Conservation (phyloP, 495 filamentous ascomycete genomes). For the Margaritispora aquatica region DNA sequence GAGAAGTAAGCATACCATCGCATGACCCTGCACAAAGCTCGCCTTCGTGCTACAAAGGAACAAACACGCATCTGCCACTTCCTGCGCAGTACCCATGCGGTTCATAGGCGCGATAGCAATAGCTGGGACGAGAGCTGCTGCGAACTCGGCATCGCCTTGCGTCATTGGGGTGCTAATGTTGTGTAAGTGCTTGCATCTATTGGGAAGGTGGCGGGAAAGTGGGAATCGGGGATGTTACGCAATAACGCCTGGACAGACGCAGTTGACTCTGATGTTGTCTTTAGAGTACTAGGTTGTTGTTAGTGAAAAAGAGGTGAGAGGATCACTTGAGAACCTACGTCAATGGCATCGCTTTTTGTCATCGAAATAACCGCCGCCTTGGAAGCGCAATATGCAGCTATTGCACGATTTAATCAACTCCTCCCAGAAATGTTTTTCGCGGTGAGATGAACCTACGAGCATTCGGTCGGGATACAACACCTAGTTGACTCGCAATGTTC, state of each 20-base stretch:
- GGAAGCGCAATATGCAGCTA: conserved; percentile 40
- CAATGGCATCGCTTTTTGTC: conserved; percentile 28
- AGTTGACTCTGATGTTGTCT: conserved; percentile 45
- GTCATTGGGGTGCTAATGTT: conserved; percentile 39
- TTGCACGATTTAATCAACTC: no score
- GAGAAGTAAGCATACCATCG: conserved; percentile 24
- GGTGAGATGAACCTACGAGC: conserved; percentile 33
- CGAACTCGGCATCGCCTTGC: conserved; percentile 29
- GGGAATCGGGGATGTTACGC: conserved; percentile 19
- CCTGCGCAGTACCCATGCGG: conserved; percentile 40
- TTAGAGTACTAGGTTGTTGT: conserved; percentile 17
- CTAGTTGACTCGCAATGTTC: conserved; percentile 50
- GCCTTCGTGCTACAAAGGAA: conserved; percentile 43
- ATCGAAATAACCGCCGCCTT: conserved; percentile 42
- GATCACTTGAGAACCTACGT: conserved; percentile 10
- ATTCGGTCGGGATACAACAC: conserved; percentile 40
- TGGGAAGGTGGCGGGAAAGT: neutral
- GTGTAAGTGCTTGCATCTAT: neutral
- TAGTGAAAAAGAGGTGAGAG: neutral
- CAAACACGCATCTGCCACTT: conserved; percentile 44
- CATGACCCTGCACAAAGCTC: conserved; percentile 45
- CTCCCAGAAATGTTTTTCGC: neutral
- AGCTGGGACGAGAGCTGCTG: conserved; percentile 27
- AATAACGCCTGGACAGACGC: conserved; percentile 46
- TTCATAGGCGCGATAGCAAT: conserved; percentile 42